A percentile compares a stretch with the other conserved stretches of the same genome.
These are phyloP conservation scores for Sicyos baderoa DNA, from an alignment of 306 rosid genomes.

Conservation along the genomic window DNA sequence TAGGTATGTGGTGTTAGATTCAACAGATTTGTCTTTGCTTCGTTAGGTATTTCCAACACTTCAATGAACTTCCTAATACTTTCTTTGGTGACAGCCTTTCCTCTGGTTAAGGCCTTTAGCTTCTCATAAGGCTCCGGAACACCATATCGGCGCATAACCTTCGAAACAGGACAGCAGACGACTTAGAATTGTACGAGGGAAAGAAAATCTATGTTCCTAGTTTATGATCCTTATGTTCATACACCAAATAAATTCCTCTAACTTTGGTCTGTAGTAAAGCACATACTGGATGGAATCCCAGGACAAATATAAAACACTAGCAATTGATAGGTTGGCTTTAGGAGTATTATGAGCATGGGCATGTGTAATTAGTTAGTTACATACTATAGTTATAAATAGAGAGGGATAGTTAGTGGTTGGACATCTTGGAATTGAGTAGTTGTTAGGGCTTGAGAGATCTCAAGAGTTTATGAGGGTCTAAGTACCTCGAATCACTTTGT, in stretches of 20 bases:
- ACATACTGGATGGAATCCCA: background rate
- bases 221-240: background rate
- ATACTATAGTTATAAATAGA: too few species aligned
- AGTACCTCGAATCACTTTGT: too few species aligned
- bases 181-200: background rate
- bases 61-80: constrained; percentile 64
- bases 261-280: background rate
- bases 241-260: background rate
- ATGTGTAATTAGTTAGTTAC: too few species aligned
- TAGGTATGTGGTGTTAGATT: constrained; percentile 68
- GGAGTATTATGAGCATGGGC: too few species aligned
- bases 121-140: constrained; percentile 95
- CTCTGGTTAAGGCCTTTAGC: constrained; percentile 79
- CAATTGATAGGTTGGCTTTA: background rate
- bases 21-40: constrained; percentile 52
- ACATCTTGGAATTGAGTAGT: too few species aligned
- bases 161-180: background rate
- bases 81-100: constrained; percentile 65
- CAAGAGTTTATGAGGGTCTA: too few species aligned
- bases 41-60: constrained; percentile 60
- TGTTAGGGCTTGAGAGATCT: too few species aligned
- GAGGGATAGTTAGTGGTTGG: too few species aligned
- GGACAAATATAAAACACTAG: background rate
- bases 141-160: constrained; percentile 92
- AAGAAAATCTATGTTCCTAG: background rate